phyloP scores from a whole-genome alignment of 2,329 filamentous ascomycete species.

The Diaporthe batatas region DNA sequence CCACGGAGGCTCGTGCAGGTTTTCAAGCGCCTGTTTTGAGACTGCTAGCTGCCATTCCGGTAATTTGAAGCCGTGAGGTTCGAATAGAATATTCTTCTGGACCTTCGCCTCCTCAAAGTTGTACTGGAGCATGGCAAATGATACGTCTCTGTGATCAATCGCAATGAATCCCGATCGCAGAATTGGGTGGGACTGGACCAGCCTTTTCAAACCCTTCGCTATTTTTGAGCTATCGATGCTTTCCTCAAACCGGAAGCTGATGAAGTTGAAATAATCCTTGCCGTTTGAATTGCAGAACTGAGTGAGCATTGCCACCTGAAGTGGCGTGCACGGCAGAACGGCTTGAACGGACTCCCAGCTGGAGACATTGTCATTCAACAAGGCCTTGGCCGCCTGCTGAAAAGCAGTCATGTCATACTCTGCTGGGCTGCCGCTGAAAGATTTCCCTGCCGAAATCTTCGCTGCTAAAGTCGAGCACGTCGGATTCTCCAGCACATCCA shows the following conservation, averaged over 20 bases:
- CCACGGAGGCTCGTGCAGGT: conserved; percentile 74
- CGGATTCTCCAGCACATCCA: conserved; percentile 79
- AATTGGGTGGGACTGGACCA: conserved; percentile 73
- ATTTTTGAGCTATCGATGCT: conserved; percentile 58
- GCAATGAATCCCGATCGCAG: conserved; percentile 81
- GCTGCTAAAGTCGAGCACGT: conserved; percentile 58
- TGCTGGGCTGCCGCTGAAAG: background rate
- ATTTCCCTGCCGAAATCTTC: background rate
- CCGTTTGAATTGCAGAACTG: conserved; percentile 79
- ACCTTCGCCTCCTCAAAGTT: conserved; percentile 34
- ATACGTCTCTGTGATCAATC: conserved; percentile 68
- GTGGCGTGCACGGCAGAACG: conserved; percentile 81
- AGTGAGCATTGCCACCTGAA: conserved; percentile 84
- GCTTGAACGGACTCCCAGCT: conserved; percentile 60
- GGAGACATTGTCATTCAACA: conserved; percentile 47
- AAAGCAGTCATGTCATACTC: conserved; percentile 60
- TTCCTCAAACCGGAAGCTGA: conserved; percentile 65
- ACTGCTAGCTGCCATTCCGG: conserved; percentile 55
- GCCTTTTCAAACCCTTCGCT: conserved; percentile 69
- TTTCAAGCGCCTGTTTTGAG: conserved; percentile 52
- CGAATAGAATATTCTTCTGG: conserved; percentile 44
- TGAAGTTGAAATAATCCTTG: conserved; percentile 80
- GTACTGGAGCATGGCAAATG: conserved; percentile 84
- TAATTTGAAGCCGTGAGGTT: conserved; percentile 48
- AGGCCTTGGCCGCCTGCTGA: conserved; percentile 47